phyloP scores from a whole-genome alignment of 768 basidiomycete species.

The Leucosporidium yakuticum region DNA sequence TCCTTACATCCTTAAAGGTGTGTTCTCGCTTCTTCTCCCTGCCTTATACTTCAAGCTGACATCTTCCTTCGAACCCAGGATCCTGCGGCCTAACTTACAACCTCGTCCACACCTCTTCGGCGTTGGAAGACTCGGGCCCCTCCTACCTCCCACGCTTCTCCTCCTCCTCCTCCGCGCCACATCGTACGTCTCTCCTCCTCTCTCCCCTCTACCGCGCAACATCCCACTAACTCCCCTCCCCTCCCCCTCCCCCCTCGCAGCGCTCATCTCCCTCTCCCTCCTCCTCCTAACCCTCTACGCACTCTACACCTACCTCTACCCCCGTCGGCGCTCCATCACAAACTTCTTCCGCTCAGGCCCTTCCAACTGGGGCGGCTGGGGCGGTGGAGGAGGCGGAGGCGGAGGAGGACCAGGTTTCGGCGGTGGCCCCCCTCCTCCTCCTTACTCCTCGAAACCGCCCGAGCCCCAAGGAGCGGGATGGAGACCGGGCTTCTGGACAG shows the following conservation, averaged over 20 bases:
- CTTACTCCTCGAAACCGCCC: constrained; percentile 42
- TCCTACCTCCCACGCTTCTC: neutral
- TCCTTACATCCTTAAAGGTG: constrained; percentile 81
- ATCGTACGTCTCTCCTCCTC: neutral
- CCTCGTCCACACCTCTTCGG: constrained; percentile 43
- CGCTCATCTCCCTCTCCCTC: constrained; percentile 5
- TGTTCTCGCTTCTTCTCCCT: constrained; percentile 38
- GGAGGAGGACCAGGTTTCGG: constrained; percentile 45
- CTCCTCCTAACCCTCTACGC: constrained; percentile 6
- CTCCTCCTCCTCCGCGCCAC: neutral
- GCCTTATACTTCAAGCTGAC: no score
- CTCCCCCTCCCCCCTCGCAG: neutral
- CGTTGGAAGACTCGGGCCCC: constrained; percentile 2
- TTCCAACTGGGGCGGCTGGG: neutral
- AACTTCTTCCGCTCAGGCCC: neutral
- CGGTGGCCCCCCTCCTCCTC: constrained; percentile 51
- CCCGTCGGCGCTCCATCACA: neutral
- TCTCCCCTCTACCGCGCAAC: neutral
- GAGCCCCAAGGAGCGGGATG: constrained; percentile 44
- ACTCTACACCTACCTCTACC: neutral
- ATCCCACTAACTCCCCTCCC: no score
- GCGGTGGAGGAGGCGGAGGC: neutral
- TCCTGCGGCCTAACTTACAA: constrained; percentile 73
- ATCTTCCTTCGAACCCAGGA: no score
- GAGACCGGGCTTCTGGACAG: constrained; percentile 79